Base-by-base conservation (phyloP, 2,329 filamentous ascomycete species). In the Incumbomyces lentus region DNA sequence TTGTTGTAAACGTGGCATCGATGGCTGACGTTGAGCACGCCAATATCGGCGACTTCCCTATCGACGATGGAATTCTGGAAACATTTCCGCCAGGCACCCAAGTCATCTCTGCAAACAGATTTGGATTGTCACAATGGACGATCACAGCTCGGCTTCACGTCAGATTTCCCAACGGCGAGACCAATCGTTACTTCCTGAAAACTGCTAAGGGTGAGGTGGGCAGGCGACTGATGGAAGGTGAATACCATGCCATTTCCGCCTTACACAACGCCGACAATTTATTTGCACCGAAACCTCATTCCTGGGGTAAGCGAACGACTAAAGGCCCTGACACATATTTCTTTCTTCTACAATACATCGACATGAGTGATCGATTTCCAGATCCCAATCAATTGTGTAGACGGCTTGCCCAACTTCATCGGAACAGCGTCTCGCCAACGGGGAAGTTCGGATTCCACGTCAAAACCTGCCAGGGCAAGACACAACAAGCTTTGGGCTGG, bases 391-490 rank as follows among this genome's bases (percentile, higher is more conserved):
- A 55, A 14, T 60, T 65, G 30, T 51, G 46, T 8, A 33, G 46
- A 19, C 46, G 49, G 17, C 47, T 65, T 32, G 58, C 60, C 29
- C 40, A 49, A 6, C 55, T 67, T 12, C 64, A 66, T 50, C 49
- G 53, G 43, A 55, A 46, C 2, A 63, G 61, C 49, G 46, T 40
- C 14, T 65, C 60, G 13, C 57, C 60, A 0, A 64, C 55, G 11
- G 63, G 63, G 1, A 59, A 61, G 46, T 68, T 68, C 45, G 67
- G 64, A 2, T 68, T 65, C 45, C 60, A 60, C 16, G 48, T 61
- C 18, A 54, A 55, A 2, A 67, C 63, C 1, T 65, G 54, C 14
- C 56, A 59, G 14, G 64, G 65, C 1, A 52, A 50, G 6, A 51
- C 54, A 1, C 47, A 58, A 8, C 61, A 62, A 42, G 50, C 44